A percentile compares a stretch with the other conserved stretches of the same genome.
Evolutionary conservation across 2,329 filamentous ascomycete species (phyloP).

Genomic region (Erysiphe pulchra): DNA sequence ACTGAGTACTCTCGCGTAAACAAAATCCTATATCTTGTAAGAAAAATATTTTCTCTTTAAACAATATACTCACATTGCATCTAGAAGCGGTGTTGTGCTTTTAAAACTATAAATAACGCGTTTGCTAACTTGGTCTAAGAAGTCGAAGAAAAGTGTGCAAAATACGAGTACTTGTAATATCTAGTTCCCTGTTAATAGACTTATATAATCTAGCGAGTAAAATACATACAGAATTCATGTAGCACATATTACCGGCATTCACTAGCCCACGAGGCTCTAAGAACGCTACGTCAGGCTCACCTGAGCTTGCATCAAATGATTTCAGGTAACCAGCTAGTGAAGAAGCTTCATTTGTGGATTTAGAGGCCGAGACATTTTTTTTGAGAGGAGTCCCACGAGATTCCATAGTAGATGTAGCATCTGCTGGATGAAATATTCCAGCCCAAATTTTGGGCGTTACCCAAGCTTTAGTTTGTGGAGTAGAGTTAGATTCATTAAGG

Average conservation of each 20-base stretch:
- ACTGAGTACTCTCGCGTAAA: conserved; percentile 82
- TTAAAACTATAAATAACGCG: conserved; percentile 79
- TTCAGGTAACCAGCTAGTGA: conserved; percentile 55
- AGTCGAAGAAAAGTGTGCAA: conserved; percentile 83
- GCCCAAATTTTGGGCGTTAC: conserved; percentile 38
- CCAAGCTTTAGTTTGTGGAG: conserved; percentile 14
- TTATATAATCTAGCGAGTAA: conserved; percentile 1
- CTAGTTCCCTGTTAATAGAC: conserved; percentile 20
- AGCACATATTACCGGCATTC: conserved; percentile 98
- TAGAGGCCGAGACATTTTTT: conserved; percentile 19
- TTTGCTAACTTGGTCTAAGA: conserved; percentile 66
- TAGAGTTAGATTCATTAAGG: conserved; percentile 16
- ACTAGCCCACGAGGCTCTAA: conserved; percentile 81
- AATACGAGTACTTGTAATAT: conserved; percentile 88
- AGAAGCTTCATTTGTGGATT: conserved; percentile 13
- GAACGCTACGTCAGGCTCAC: conserved; percentile 42
- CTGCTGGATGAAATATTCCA: conserved; percentile 33
- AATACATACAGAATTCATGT: conserved; percentile 85
- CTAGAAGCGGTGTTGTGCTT: conserved; percentile 75
- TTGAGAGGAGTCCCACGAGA: conserved; percentile 11
- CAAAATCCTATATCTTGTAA: conserved; percentile 41
- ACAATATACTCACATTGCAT: conserved; percentile 51
- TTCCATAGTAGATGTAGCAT: conserved; percentile 13
- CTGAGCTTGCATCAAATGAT: conserved; percentile 36
- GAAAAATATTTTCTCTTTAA: neutral